These are phyloP conservation scores for Candida arabinofermentans DNA, from an alignment of 805 yeast species.

Conservation along the genomic window DNA sequence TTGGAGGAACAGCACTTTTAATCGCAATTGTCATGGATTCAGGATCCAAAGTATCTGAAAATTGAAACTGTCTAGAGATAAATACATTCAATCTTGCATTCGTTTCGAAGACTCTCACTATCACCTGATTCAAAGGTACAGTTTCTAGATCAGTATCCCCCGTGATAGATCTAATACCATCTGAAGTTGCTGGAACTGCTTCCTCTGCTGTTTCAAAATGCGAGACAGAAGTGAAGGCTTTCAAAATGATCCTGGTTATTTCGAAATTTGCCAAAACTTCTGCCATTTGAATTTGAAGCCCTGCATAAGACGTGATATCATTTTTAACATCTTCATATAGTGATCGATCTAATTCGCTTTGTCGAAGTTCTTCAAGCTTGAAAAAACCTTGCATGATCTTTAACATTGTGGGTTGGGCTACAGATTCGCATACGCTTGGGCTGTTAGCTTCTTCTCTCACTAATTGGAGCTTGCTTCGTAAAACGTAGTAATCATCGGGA, in stretches of 20 bases:
- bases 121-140: background rate
- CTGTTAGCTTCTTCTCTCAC: background rate
- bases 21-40: background rate
- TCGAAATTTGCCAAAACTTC: background rate
- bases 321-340: background rate
- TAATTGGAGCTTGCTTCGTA: background rate
- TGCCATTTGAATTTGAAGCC: background rate
- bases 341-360: background rate
- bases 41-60: background rate
- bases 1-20: background rate
- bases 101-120: background rate
- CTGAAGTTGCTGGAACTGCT: background rate
- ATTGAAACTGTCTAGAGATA: background rate
- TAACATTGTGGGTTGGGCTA: no score
- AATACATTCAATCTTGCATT: background rate
- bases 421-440: background rate
- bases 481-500: slow-evolving; percentile 3
- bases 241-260: background rate
- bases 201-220: background rate
- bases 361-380: slow-evolving; percentile 2
- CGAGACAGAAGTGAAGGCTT: background rate
- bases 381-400: background rate
- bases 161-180: background rate
- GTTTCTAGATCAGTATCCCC: background rate
- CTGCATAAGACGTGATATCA: slow-evolving; percentile 2